Evolutionary conservation across 2,329 filamentous ascomycete genomes (phyloP), one percentile per base, ranked within the genome.

Genomic region (Exophiala oligosperma): DNA sequence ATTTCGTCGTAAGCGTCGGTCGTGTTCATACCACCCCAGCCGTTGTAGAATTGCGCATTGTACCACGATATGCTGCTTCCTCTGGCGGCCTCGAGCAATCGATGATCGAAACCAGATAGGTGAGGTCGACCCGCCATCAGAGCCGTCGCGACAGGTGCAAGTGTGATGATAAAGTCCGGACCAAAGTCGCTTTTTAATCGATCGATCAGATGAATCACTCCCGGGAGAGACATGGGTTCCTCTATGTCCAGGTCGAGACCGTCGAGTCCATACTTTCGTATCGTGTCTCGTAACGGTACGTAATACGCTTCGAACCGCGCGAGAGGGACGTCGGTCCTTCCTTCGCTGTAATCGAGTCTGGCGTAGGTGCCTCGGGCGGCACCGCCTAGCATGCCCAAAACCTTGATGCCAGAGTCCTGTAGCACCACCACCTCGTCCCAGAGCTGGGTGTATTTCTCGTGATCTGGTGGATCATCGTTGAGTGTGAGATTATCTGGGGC

Each of bases 31-130:
- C 85, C 84, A 7, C 91, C 91, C 87, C 91, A 97, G 1, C 91
- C 91, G 69, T 90, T 94, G 79, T 97, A 97, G 74, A 96, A 96
- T 70, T 97, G 92, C 4, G 88, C 81, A 70, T 96, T 96, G 73
- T 96, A 96, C 85, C 91, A 97, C 2, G 81, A 80, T 28, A 96
- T 89, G 44, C 87, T 81, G 14, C 73, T 73, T 0, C 87, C 87
- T 4, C 84, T 79, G 72, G 84, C 80, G 9, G 81, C 79, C 70
- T 96, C 91, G 2, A 97, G 81, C 9, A 85, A 79, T 46, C 85
- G 80, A 73, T 96, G 96, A 70, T 85, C 82, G 72, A 96, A 96
- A 0, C 92, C 92, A 59, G 88, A 92, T 2, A 96, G 80, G 41
- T 88, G 81, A 12, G 72, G 72, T 26, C 86, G 74, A 9, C 81